Conservation (phyloP, 148 eudicot genomes). For the Hydrangea macrophylla region DNA sequence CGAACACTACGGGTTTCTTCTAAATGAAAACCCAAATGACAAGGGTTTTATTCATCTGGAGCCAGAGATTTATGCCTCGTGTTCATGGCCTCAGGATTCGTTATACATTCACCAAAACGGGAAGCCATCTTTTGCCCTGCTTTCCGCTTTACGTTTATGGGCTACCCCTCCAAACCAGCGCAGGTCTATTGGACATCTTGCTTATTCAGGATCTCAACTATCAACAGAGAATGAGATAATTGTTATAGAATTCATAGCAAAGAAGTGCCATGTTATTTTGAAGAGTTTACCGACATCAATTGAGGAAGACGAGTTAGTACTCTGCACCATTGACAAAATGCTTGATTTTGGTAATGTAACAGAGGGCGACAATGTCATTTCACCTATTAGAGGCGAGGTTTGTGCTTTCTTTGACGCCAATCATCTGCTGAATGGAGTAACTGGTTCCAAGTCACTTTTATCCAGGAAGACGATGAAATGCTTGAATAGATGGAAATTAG, state of each 20-base stretch:
- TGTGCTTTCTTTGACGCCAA: conserved; percentile 35
- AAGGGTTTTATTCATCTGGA: conserved; percentile 64
- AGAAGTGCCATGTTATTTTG: conserved; percentile 42
- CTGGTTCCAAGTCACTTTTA: not conserved
- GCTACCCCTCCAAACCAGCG: conserved; percentile 64
- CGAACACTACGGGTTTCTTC: conserved; percentile 90
- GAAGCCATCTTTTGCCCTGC: conserved; percentile 72
- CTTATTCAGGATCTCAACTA: conserved; percentile 57
- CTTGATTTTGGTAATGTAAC: conserved; percentile 20
- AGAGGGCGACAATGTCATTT: conserved; percentile 22
- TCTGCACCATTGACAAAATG: conserved; percentile 39
- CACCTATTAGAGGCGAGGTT: conserved; percentile 35
- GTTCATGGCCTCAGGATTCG: conserved; percentile 74
- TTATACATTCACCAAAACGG: conserved; percentile 70
- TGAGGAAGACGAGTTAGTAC: conserved; percentile 53
- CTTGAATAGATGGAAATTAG: conserved; percentile 64
- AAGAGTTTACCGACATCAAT: conserved; percentile 49
- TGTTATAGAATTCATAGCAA: conserved; percentile 57
- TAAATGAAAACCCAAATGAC: conserved; percentile 71
- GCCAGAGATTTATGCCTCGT: conserved; percentile 48
- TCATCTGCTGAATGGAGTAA: conserved; percentile 25
- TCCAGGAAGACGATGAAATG: conserved; percentile 30
- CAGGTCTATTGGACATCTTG: conserved; percentile 48
- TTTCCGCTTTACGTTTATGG: conserved; percentile 70
- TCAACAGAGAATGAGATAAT: conserved; percentile 59